Percentiles rank a stretch among this genome's conserved stretches.
Evolutionary conservation across 2,329 filamentous ascomycete species (phyloP).

Genomic region (Colletotrichum kahawae): DNA sequence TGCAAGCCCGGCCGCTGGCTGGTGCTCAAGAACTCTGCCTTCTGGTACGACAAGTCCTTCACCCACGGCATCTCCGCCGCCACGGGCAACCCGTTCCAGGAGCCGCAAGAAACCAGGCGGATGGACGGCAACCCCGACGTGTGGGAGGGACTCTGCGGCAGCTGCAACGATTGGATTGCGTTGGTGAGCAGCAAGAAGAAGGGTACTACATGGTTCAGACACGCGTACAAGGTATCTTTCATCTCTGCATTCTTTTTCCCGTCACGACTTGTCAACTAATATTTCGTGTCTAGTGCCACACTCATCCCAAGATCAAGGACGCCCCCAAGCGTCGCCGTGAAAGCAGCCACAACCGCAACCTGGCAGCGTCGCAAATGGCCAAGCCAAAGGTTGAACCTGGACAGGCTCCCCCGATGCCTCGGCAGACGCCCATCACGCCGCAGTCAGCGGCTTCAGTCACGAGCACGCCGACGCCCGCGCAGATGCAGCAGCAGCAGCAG

Average conservation of each 20-base stretch:
- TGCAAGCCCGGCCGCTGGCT: slow-evolving; percentile 88
- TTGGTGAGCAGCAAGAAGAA: slow-evolving; percentile 88
- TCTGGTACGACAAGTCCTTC: slow-evolving; percentile 93
- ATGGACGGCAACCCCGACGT: slow-evolving; percentile 83
- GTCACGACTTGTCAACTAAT: slow-evolving; percentile 25
- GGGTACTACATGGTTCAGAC: slow-evolving; percentile 89
- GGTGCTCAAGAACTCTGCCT: slow-evolving; percentile 87
- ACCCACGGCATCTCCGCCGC: slow-evolving; percentile 86
- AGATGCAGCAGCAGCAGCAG: slow-evolving; percentile 31
- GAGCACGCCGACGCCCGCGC: slow-evolving; percentile 43
- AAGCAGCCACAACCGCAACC: slow-evolving; percentile 54
- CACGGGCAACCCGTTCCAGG: slow-evolving; percentile 79
- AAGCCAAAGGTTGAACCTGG: slow-evolving; percentile 54
- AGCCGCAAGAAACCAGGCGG: slow-evolving; percentile 75
- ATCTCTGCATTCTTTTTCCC: neutral
- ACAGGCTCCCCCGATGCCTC: slow-evolving; percentile 27
- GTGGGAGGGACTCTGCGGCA: slow-evolving; percentile 80
- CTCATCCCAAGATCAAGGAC: slow-evolving; percentile 74
- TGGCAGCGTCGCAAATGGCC: slow-evolving; percentile 46
- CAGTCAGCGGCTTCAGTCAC: slow-evolving; percentile 41
- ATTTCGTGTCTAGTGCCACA: slow-evolving; percentile 61
- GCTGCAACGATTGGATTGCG: slow-evolving; percentile 81
- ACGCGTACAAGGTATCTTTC: slow-evolving; percentile 78
- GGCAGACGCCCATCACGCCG: slow-evolving; percentile 41
- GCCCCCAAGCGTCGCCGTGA: slow-evolving; percentile 71